Evolutionary conservation across 345 rosid genomes (phyloP), one percentile per base, ranked within the genome.

Genomic region (Eucalyptus pumila): DNA sequence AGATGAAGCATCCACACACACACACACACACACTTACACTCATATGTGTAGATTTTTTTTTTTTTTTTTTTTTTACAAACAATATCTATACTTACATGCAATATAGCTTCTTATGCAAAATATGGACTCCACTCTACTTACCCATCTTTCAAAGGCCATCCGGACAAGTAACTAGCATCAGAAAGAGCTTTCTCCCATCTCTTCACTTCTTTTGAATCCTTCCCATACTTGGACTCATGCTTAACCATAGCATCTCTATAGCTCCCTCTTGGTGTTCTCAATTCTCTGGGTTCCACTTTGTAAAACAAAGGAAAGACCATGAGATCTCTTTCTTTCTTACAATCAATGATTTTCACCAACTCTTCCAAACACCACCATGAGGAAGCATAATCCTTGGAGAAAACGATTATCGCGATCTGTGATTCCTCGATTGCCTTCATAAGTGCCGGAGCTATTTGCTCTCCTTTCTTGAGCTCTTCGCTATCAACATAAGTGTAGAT

Each of bases 371-470:
- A 65, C 40, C 76, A 65, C 21, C 11, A 4, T 4, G 76, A 65
- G 40, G 21, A 65, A n/a, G 76, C 76, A 4, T 65, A 65, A n/a
- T 65, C 76, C 40, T n/a, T 17, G 6, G 76, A 65, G 37, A 65
- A 65, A 65, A 65, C 9, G 1, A 65, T 14, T 4, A 65, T 5
- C 1, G 76, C 76, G 1, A 65, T n/a, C 0, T n/a, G 21, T 0
- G 76, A n/a, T n/a, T 65, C 9, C 21, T 65, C 6, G 21, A 65
- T 65, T 0, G 76, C 76, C 76, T 65, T n/a, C 76, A 14, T 65
- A 14, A 65, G 76, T 0, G 40, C 21, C 6, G 1, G 2, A 5
- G 0, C 21, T 65, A 65, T 65, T 65, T 65, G 2, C 19, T 65
- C 76, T 14, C 76, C 76, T n/a, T 65, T 65, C 40, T 6, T 7